Evolutionary conservation across 2,329 filamentous ascomycete genomes (phyloP).

Genomic region (Talaromyces atroroseus): DNA sequence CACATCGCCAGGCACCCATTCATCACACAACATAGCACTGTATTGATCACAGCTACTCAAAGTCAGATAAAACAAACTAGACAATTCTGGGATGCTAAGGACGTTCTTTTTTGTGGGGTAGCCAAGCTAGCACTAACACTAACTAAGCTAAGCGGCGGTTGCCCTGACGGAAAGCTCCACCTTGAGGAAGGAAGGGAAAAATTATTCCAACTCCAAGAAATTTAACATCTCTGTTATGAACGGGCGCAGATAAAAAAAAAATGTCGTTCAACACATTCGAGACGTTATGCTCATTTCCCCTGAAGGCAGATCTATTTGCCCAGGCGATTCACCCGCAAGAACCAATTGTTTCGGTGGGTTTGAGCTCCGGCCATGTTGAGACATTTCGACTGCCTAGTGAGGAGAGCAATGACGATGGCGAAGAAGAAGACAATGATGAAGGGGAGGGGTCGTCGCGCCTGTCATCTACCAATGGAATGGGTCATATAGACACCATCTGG

Average conservation of each 20-base stretch:
- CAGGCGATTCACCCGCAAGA: conserved; percentile 80
- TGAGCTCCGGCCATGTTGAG: conserved; percentile 79
- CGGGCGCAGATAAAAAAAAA: background rate
- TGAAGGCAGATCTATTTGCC: conserved; percentile 79
- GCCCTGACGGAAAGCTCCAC: conserved; percentile 1
- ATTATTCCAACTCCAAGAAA: background rate
- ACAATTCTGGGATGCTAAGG: no score
- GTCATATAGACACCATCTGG: conserved; percentile 78
- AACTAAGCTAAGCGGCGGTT: background rate
- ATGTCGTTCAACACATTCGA: conserved; percentile 41
- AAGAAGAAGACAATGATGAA: conserved; percentile 44
- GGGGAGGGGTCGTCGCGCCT: conserved; percentile 31
- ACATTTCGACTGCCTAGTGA: conserved; percentile 65
- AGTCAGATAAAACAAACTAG: no score
- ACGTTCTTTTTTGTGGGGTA: background rate
- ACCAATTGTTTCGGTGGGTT: conserved; percentile 78
- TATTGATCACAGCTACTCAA: background rate
- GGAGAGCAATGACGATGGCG: conserved; percentile 44
- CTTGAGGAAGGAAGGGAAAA: background rate
- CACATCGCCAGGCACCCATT: background rate
- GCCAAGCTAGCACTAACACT: background rate
- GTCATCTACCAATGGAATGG: conserved; percentile 55
- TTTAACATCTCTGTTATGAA: background rate
- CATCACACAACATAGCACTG: background rate
- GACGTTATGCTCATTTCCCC: conserved; percentile 82